Base-by-base conservation (phyloP, 768 basidiomycete genomes). In the Mycena epipterygia region DNA sequence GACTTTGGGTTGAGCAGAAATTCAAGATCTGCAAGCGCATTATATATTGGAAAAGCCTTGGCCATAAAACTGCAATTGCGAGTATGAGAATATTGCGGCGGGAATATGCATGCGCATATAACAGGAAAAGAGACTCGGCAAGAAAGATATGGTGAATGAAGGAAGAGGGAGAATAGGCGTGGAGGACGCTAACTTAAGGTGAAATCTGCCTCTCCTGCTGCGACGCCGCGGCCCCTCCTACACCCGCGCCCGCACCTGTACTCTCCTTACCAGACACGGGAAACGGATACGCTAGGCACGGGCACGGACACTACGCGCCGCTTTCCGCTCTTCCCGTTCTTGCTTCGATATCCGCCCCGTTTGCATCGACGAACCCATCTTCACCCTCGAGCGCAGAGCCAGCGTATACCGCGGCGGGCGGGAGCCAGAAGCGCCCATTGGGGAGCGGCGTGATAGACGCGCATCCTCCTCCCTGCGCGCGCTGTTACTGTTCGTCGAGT, bases 381-480 rank as follows among this genome's bases (percentile, higher is more conserved):
- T 87, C 85, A 27, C 79, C 82, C n/a, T 78, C 77, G 41, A n/a
- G n/a, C n/a, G n/a, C n/a, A n/a, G 79, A 77, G 6, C 75, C 76
- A 9, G 83, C 83, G 8, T 77, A 81, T 53, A 72, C 74, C 51
- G 39, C 16, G 42, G 27, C 16, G 86, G 76, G 37, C 82, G 82
- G 70, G n/a, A n/a, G n/a, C n/a, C n/a, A n/a, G n/a, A 86, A 88
- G 51, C 79, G 78, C 3, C 82, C 78, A 46, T 81, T 84, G n/a
- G 6, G 90, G 89, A 91, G 88, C 32, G 93, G 92, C 0, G 92
- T 93, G 42, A 93, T 84, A 5, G 92, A 92, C 16, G 88, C 91
- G 91, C 91, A 56, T 92, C 91, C 1, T 82, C 85, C 67, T 91
- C 90, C 29, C 87, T 86, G 51, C 85, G 27, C 77, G 80, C 0